Conservation (phyloP, 2,329 filamentous ascomycete genomes). For the Colletotrichum liaoningense region DNA sequence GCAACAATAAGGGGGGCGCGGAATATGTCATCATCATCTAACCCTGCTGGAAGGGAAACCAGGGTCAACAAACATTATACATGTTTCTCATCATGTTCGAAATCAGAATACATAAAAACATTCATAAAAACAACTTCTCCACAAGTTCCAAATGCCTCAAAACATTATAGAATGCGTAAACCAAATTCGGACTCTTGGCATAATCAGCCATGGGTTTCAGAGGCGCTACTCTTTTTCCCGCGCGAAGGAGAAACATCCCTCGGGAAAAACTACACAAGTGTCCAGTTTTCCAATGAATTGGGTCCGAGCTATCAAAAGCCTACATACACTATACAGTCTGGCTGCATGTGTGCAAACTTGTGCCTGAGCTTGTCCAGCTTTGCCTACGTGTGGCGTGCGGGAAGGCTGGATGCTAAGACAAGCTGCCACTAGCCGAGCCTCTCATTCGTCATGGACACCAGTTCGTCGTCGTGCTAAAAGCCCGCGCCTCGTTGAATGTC, state of each 20-base stretch:
- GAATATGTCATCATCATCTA: not conserved
- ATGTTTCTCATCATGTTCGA: not conserved
- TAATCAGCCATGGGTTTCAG: slow-evolving; percentile 4
- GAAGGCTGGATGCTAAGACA: slow-evolving; percentile 19
- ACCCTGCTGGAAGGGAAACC: slow-evolving; percentile 17
- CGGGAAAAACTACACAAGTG: not conserved
- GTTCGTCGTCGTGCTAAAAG: not conserved
- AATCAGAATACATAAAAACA: slow-evolving; percentile 5
- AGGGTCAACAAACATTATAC: not conserved
- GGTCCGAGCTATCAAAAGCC: not conserved
- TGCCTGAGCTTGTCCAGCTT: not conserved
- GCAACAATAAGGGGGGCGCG: slow-evolving; percentile 1
- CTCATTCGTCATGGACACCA: slow-evolving; percentile 15
- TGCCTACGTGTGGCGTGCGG: slow-evolving; percentile 6
- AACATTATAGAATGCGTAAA: not conserved
- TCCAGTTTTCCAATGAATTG: not conserved
- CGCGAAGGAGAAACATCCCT: not conserved
- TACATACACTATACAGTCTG: not conserved
- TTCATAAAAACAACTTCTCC: not conserved
- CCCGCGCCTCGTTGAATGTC: not conserved
- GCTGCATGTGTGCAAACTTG: not conserved
- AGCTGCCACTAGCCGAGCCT: not conserved
- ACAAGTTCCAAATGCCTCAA: not conserved
- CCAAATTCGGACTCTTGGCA: not conserved
- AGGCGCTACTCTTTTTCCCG: not conserved